Base-by-base conservation (phyloP, 1,284 basidiomycete species). In the Cerrena zonata region DNA sequence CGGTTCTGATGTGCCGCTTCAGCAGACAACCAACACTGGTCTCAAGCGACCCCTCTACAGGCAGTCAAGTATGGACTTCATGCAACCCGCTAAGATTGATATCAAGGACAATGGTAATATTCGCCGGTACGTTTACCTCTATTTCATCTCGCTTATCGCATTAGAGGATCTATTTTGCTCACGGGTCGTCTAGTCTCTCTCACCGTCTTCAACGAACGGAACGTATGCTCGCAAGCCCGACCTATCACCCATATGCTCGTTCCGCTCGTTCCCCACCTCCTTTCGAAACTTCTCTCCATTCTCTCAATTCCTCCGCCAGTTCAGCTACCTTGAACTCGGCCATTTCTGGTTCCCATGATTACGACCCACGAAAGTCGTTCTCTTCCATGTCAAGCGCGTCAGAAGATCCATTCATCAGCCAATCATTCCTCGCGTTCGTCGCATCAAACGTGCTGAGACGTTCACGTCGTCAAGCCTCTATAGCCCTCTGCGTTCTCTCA, bases 21-120 rank as follows among this genome's bases (percentile, higher is more conserved):
- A 72, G 55, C 61, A 65, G 46, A 73, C 71, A 4, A 75, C 73
- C 36, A 75, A 75, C 59, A 69, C 69, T 26, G 68, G 56, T 55
- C 61, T 64, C 36, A 76, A 74, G 53, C 77, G 82, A 18, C 82
- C 83, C 11, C 69, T 89, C 26, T 86, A 87, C 65, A 75, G 85
- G 53, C 86, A 88, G 69, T 88, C 85, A 34, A 88, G 86, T 65
- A 90, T 89, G 88, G 88, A 91, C 61, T 89, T 89, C 59, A 78
- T 90, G 66, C 78, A 77, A 56, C 57, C 65, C 19, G 63, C 65
- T 37, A 69, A 69, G 52, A 61, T 68, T 52, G 76, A 79, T 55
- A 58, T 75, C 58, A 73, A 75, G 56, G 74, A 77, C 52, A 78
- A 74, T 54, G 74, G 80, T 48, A 73, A 72, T 50, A 81, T 87